Evolutionary conservation across 2,329 filamentous ascomycete species (phyloP), one percentile per base, ranked within the genome.

Genomic region (Botryotinia calthae): DNA sequence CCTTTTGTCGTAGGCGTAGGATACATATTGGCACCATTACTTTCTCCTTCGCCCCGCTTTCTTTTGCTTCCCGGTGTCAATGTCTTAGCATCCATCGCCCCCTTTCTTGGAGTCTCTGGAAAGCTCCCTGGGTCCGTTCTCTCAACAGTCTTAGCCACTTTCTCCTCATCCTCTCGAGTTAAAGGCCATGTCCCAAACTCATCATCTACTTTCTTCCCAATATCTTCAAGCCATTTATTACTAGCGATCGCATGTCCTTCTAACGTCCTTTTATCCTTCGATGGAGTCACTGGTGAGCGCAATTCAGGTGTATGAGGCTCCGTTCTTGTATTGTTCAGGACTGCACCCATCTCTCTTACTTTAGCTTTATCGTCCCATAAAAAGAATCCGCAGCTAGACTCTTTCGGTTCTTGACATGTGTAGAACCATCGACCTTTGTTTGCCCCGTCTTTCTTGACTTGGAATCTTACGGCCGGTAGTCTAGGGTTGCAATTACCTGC

Each of bases 361-460:
- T 82, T 80, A 0, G 88, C 88, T 61, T 88, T 84, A 22, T 87
- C 84, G 12, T 86, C 82, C 86, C 87, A 90, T 0, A 90, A 79
- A 75, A 89, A 90, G 80, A 90, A 88, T 0, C 82, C 82, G 76
- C 88, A 90, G 40, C 82, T 79, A 61, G 82, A 81, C 34, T 83
- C 81, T 44, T 80, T 79, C n/a, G 81, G 77, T 71, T 83, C 82
- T 76, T 86, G 86, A 75, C 87, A 90, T 4, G 82, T 84, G 73
- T 87, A 88, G 80, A 89, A 87, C 79, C 82, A 83, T 73, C 82
- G 81, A n/a, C 86, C 86, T 66, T 85, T 81, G 75, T 89, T 89
- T 44, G 79, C 77, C 6, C 83, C 82, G 61, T 85, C 82, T 76
- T 86, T 87, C 75, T 83, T 86, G 5, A 86, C 84, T 66, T 84